A percentile compares a stretch with the other conserved stretches of the same genome.
Conservation (phyloP, 805 yeast species). For the Ogataea ganodermae region DNA sequence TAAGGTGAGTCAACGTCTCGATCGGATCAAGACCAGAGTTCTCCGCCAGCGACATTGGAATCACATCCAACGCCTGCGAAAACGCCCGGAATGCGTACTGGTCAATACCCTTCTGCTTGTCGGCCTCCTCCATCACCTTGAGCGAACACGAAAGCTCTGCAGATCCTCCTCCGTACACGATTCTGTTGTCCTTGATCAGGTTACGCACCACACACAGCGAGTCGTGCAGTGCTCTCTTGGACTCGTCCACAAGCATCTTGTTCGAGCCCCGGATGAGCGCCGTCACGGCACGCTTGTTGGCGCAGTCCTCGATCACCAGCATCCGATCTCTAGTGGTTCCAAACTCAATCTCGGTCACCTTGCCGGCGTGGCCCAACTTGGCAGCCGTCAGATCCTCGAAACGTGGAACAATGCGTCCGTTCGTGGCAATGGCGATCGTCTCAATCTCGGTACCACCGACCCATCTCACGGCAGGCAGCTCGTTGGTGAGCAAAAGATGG, state of each 20-base stretch:
- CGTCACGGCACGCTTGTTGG: slow-evolving; percentile 85
- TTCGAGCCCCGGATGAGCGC: slow-evolving; percentile 94
- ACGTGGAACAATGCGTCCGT: slow-evolving; percentile 95
- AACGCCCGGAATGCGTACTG: slow-evolving; percentile 98
- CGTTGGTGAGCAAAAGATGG: slow-evolving; percentile 82
- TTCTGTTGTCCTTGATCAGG: slow-evolving; percentile 84
- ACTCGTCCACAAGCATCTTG: slow-evolving; percentile 97
- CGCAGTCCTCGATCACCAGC: slow-evolving; percentile 90
- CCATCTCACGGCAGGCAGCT: slow-evolving; percentile 97
- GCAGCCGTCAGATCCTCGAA: slow-evolving; percentile 85
- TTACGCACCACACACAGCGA: slow-evolving; percentile 97
- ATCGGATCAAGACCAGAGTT: slow-evolving; percentile 95
- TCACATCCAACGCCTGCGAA: slow-evolving; percentile 83
- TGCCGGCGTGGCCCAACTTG: slow-evolving; percentile 87
- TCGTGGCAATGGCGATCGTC: slow-evolving; percentile 94
- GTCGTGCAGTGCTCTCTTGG: slow-evolving; percentile 94
- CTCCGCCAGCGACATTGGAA: slow-evolving; percentile 95
- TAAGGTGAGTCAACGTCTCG: slow-evolving; percentile 80
- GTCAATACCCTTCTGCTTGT: slow-evolving; percentile 89
- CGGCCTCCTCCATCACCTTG: slow-evolving; percentile 89
- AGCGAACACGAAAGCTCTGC: slow-evolving; percentile 93
- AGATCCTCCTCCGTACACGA: slow-evolving; percentile 99
- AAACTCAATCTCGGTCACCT: slow-evolving; percentile 82
- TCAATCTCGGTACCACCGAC: slow-evolving; percentile 97
- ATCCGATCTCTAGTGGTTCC: slow-evolving; percentile 97